Base-by-base conservation (phyloP, 2,329 filamentous ascomycete species). In the Rhytidhysteron rufulum region DNA sequence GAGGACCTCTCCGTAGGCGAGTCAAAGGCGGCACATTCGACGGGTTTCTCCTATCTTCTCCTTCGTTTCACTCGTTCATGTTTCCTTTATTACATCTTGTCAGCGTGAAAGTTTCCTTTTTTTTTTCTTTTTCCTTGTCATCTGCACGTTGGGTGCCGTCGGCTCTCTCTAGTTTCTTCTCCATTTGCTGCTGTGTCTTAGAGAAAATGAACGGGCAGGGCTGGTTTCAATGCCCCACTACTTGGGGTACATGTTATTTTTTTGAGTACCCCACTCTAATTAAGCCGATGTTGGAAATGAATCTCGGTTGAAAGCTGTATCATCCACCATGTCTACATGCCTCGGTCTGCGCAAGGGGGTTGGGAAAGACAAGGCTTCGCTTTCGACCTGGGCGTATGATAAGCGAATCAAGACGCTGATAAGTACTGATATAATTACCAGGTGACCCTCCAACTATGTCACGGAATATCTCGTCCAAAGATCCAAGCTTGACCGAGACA, bases 171-270 rank as follows among this genome's bases (percentile, higher is more conserved):
- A 8, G 24, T 21, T 21, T 24, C 20, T 30, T 35, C n/a, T 24
- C 27, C 22, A 16, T 37, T 37, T 37, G 35, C 25, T 22, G 21
- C 25, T 17, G 24, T 27, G 24, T 13, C 21, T 37, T 37, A 37
- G 35, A 37, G 35, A 37, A 37, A 37, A 37, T 30, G 31, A 33
- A 37, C 29, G 35, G 35, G 35, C 35, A 37, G 16, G 33, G 35
- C 35, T 37, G 34, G 35, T 37, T 29, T 37, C 22, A 13, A 29
- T 27, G 24, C 13, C 24, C 24, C 13, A 8, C 5, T 30, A 8
- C 22, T 19, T 29, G 35, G 35, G 35, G 34, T 24, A n/a, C 13
- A 25, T 30, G 24, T 30, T 37, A 29, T 30, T 18, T n/a, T n/a
- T n/a, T 37, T 20, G 20, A 37, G 25, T 30, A 37, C 24, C 25